Percentiles rank a stretch among this genome's conserved stretches.
These are phyloP conservation scores for Lunasporangiospora selenospora DNA, from an alignment of 192 early-diverging fungal species.

Conservation along the genomic window DNA sequence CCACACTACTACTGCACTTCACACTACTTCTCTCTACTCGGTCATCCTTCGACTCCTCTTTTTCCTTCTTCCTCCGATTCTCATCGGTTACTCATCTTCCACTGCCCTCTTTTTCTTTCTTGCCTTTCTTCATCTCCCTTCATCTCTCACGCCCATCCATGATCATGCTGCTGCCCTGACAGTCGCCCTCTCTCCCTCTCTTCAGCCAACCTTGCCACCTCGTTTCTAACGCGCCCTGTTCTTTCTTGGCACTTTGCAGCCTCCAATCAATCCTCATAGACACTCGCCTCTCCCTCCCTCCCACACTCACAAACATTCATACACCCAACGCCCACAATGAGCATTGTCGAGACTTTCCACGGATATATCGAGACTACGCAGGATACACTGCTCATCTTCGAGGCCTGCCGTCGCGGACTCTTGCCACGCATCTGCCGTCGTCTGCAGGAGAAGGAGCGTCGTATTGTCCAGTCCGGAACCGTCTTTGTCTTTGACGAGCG, in stretches of 20 bases:
- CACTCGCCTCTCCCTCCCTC: constrained; percentile 9
- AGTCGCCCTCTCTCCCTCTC: constrained; percentile 2
- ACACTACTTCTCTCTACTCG: constrained; percentile 1
- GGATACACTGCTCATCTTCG: constrained; percentile 80
- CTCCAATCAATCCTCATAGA: neutral
- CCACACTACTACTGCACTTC: neutral
- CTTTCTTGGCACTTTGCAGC: constrained; percentile 1
- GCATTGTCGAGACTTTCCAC: constrained; percentile 63
- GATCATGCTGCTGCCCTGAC: neutral
- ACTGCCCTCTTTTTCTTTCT: neutral
- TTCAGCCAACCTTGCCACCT: neutral
- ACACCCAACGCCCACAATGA: constrained; percentile 29
- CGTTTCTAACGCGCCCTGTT: constrained; percentile 2
- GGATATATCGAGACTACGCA: constrained; percentile 78
- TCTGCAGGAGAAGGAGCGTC: constrained; percentile 75
- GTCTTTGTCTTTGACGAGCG: constrained; percentile 90
- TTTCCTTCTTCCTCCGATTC: constrained; percentile 10
- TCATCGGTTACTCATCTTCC: constrained; percentile 6
- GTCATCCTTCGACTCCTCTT: neutral
- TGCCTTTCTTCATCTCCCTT: neutral
- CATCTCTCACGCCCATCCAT: neutral
- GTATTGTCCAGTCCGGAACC: constrained; percentile 73
- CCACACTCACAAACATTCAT: constrained; percentile 1
- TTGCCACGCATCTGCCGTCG: constrained; percentile 74
- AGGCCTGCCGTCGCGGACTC: constrained; percentile 74